These are phyloP conservation scores for Sclerotinia spermophila DNA, from an alignment of 2,329 filamentous ascomycete genomes.

Conservation along the genomic window DNA sequence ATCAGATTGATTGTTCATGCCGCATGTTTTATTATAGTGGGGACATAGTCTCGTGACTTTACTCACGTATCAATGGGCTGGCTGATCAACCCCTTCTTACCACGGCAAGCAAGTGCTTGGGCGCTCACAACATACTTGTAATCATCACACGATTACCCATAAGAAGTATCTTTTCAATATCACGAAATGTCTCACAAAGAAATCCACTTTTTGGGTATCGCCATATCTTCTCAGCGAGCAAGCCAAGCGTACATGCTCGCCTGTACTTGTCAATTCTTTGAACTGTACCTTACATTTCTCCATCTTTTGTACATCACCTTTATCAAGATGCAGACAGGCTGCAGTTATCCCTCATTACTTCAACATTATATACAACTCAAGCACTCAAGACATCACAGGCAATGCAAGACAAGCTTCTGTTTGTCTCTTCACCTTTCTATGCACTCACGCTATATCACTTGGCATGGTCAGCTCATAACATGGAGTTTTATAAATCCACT, in stretches of 20 bases:
- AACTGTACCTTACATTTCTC: conserved; percentile 7
- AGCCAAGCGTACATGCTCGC: not conserved
- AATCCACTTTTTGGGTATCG: not conserved
- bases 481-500: not conserved
- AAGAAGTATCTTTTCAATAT: not conserved
- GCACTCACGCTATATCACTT: not conserved
- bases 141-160: not conserved
- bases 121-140: not conserved
- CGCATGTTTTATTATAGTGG: not conserved
- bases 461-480: not conserved
- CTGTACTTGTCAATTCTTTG: not conserved
- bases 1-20: not conserved
- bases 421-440: not conserved
- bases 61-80: not conserved
- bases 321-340: not conserved
- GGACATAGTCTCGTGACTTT: not conserved
- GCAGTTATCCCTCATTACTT: not conserved
- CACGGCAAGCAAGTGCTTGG: not conserved
- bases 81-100: not conserved
- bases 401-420: not conserved
- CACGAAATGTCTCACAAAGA: not conserved
- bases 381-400: not conserved
- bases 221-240: not conserved
- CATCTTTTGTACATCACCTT: not conserved
- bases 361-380: not conserved